Base-by-base conservation (phyloP, 805 yeast species). In the Sugiyamaella floridensis region DNA sequence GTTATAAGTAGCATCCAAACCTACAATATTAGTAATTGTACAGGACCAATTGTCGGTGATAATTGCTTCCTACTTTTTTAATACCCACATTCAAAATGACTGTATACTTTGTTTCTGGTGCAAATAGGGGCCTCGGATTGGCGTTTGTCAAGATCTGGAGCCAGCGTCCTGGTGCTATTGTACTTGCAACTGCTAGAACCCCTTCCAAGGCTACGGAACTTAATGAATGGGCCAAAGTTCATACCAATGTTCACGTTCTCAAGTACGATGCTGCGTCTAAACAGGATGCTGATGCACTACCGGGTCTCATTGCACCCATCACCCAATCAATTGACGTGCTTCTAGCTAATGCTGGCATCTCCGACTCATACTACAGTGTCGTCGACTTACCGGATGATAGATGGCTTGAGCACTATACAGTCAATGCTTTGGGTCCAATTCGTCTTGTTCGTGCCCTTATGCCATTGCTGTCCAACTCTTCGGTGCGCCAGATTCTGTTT, bases 101-200 rank as follows among this genome's bases (percentile, higher is more conserved):
- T 11, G 66, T 58, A 3, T 66, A 63, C 49, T 48, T 67, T 9
- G 55, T 71, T 44, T 67, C 73, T 1, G 74, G 74, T 14, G 64
- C 64, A 1, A 63, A 65, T 20, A 53, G 70, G 7, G 74, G 74
- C 22, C 57, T 71, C 40, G 74, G 74, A 1, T 63, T 63, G 28
- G 69, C 70, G 9, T 44, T 71, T 8, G 71, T 62, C 34, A 61
- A 66, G 46, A 56, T 53, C 29, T 53, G 69, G 20, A 58, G 67
- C 42, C 56, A 66, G 32, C 49, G 52, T 6, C 52, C 59, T 6
- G 46, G 57, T n/a, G 62, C 58, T 48, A 18, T 43, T 6, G 67
- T 70, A 11, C 55, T 67, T 43, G 68, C 66, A 1, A 44, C 62
- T 9, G 57, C 56, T 10, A 44, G 65, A 12, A 54, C 47, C 40